Evolutionary conservation across 495 filamentous ascomycete species (phyloP).

Genomic region (Penicillium atrosanguineum): DNA sequence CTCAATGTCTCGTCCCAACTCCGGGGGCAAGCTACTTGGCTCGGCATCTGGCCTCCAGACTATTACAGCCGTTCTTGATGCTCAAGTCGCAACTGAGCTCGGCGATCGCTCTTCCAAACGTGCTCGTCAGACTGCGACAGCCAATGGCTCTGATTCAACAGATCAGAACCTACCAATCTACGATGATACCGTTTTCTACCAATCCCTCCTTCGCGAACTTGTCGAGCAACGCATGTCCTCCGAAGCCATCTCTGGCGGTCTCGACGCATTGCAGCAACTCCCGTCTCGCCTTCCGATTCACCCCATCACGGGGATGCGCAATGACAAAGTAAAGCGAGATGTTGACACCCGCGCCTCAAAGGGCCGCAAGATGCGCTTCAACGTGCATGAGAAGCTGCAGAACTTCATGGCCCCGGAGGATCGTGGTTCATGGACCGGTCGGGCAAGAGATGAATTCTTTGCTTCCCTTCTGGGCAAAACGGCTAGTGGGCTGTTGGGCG

Average conservation of each 20-base stretch:
- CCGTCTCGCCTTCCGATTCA: constrained; percentile 37
- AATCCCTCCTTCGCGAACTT: constrained; percentile 83
- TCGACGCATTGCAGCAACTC: constrained; percentile 40
- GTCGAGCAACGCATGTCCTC: constrained; percentile 75
- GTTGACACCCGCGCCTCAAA: constrained; percentile 95
- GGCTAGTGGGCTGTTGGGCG: constrained; percentile 68
- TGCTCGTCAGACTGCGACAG: constrained; percentile 18
- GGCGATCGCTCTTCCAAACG: constrained; percentile 66
- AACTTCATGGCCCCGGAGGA: constrained; percentile 98
- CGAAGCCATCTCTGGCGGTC: constrained; percentile 43
- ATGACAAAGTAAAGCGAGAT: constrained; percentile 75
- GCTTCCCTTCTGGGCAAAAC: constrained; percentile 73
- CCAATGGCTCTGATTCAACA: constrained; percentile 5
- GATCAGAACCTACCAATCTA: constrained; percentile 54
- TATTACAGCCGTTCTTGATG: constrained; percentile 69
- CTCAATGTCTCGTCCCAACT: constrained; percentile 33
- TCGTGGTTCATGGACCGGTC: constrained; percentile 68
- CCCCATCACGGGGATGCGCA: constrained; percentile 63
- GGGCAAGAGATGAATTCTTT: constrained; percentile 84
- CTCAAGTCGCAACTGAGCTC: constrained; percentile 64
- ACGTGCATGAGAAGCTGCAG: constrained; percentile 92
- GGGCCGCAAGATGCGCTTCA: constrained; percentile 87
- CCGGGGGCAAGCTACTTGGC: constrained; percentile 45
- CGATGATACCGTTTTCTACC: constrained; percentile 93
- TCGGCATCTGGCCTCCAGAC: constrained; percentile 49